A percentile compares a stretch with the other conserved stretches of the same genome.
These are phyloP conservation scores for Aechmea fasciata DNA, from an alignment of 176 grass and related monocot species.

Conservation along the genomic window DNA sequence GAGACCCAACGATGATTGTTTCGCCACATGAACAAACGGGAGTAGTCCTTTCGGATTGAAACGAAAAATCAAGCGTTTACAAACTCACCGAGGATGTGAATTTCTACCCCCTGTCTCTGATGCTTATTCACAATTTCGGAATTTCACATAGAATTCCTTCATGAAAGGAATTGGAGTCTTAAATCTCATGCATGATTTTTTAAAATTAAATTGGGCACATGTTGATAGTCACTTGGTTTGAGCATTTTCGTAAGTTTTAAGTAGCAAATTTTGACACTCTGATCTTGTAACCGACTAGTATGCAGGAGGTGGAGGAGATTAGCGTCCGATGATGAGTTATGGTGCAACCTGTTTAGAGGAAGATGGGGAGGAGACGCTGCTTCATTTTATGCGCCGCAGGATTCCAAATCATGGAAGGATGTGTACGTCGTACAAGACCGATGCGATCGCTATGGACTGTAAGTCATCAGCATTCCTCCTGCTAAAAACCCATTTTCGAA, in stretches of 20 bases:
- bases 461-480: constrained; percentile 14
- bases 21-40: too few species aligned
- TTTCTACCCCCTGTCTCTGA: too few species aligned
- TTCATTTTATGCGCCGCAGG: constrained; percentile 53
- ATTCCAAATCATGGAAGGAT: constrained; percentile 70
- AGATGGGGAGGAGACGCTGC: constrained; percentile 56
- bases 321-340: constrained; percentile 59
- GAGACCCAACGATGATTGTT: too few species aligned
- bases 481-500: neutral
- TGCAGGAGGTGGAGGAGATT: constrained; percentile 76
- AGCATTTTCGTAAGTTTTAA: neutral
- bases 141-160: too few species aligned
- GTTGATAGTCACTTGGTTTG: too few species aligned
- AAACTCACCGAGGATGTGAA: too few species aligned
- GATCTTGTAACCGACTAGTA: constrained; percentile 25
- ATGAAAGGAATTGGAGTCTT: too few species aligned
- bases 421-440: constrained; percentile 69
- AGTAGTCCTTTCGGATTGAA: too few species aligned
- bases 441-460: constrained; percentile 74
- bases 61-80: too few species aligned
- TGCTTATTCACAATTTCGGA: too few species aligned
- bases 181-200: too few species aligned
- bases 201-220: too few species aligned
- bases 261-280: neutral
- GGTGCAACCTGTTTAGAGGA: constrained; percentile 56